Base-by-base conservation (phyloP, 192 early-diverging fungal genomes). In the Coemansia sp. region DNA sequence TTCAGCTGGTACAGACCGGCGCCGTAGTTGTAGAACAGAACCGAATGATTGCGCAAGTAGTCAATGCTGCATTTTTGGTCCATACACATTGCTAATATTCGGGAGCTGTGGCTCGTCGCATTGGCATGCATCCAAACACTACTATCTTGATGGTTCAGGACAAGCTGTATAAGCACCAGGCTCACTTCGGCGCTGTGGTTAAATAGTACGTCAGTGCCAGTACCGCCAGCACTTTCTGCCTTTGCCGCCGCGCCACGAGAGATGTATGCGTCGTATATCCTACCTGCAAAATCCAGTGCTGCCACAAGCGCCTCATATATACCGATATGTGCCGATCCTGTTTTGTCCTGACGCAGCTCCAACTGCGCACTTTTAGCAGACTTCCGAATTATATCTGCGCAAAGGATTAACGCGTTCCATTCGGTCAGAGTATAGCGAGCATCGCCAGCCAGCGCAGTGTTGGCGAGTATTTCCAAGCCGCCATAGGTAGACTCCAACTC, bases 31-130 rank as follows among this genome's bases (percentile, higher is more conserved):
- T 74, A 80, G 18, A 65, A 65, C 54, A 80, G 68, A 7, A 72
- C 68, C 24, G 78, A 80, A 47, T 80, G 78, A 58, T 51, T 74
- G 50, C 78, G 78, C 51, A 80, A 56, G 18, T 68, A 62, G n/a
- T 68, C 71, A 7, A 16, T 23, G 23, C 51, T 73, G 51, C 76
- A 70, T 27, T 49, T 24, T 6, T 22, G 25, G 23, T 67, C 56
- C 16, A 30, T 10, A 18, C 76, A 73, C 38, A 67, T n/a, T 6
- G 48, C 12, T 24, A 73, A n/a, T 25, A 79, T 38, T 9, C 70
- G 64, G 31, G 52, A 48, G 38, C 71, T 64, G 21, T 70, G 67
- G 5, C 48, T 10, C 5, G 8, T 19, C 2, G 41, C 49, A 6
- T 18, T 26, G 0, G 0, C 14, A 10, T 64, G 54, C 3, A 48